A percentile compares a stretch with the other conserved stretches of the same genome.
Evolutionary conservation across 441 rosid genomes (phyloP).

Genomic region (Daphne laureola): DNA sequence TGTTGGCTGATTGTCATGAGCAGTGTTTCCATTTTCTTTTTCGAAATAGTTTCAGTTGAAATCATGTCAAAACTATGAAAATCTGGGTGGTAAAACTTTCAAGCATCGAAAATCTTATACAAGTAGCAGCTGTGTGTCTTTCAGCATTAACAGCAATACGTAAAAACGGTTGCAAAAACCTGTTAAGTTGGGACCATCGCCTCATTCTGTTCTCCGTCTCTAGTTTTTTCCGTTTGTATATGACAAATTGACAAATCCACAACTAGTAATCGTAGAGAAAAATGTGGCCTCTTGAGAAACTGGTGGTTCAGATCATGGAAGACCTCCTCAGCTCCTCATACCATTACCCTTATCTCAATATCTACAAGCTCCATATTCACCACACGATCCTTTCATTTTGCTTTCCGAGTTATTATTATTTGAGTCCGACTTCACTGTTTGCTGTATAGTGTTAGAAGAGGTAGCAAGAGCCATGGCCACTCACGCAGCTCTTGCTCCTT

Average conservation of each 20-base stretch:
- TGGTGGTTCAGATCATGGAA: constrained; percentile 27
- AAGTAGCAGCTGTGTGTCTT: no score
- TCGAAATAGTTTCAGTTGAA: no score
- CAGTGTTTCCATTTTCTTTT: no score
- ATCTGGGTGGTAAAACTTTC: no score
- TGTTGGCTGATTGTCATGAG: no score
- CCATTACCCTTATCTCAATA: constrained; percentile 46
- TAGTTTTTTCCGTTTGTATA: not conserved
- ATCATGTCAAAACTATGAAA: no score
- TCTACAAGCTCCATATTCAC: constrained; percentile 30
- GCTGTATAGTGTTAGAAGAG: no score
- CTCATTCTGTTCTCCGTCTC: constrained; percentile 7
- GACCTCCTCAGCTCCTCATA: constrained; percentile 5
- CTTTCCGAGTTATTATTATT: constrained; percentile 10
- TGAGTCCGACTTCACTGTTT: no score
- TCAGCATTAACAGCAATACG: constrained; percentile 15
- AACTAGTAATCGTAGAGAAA: constrained; percentile 2
- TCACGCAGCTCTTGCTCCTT: constrained; percentile 84
- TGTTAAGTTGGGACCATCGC: not conserved
- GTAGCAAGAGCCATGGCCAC: constrained; percentile 50
- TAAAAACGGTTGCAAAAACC: constrained; percentile 12
- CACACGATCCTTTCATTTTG: constrained; percentile 40
- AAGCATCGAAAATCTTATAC: no score
- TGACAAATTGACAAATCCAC: not conserved
- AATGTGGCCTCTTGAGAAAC: constrained; percentile 4